phyloP scores from a whole-genome alignment of 805 yeast genomes.

The Metschnikowia rubicola region DNA sequence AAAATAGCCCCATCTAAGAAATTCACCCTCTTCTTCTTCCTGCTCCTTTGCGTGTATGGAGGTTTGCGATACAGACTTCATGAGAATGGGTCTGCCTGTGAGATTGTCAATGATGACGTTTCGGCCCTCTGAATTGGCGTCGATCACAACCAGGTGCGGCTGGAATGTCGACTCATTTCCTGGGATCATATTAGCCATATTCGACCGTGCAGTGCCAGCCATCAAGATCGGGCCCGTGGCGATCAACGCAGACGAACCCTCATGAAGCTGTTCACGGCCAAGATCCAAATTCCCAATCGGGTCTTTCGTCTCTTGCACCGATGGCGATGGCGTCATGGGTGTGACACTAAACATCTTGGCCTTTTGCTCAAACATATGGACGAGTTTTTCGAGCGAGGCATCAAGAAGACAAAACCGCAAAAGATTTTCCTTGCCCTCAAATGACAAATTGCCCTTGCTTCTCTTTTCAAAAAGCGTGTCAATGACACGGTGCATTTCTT shows the following conservation, averaged over 20 bases:
- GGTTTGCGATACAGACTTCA: conserved; percentile 62
- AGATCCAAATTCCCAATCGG: neutral
- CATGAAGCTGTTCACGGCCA: conserved; percentile 39
- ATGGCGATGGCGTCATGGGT: conserved; percentile 16
- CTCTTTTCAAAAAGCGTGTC: conserved; percentile 47
- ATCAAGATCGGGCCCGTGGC: conserved; percentile 50
- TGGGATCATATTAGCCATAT: conserved; percentile 1
- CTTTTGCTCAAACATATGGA: conserved; percentile 47
- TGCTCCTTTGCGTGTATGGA: conserved; percentile 67
- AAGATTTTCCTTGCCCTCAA: conserved; percentile 54
- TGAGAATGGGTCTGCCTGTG: conserved; percentile 70
- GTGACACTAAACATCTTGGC: conserved; percentile 20
- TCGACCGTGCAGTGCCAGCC: conserved; percentile 12
- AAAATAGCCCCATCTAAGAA: conserved; percentile 81
- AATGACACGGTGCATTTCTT: conserved; percentile 50
- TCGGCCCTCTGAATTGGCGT: conserved; percentile 51
- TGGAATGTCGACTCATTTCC: conserved; percentile 30
- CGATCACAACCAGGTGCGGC: conserved; percentile 74
- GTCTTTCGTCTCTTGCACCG: conserved; percentile 4
- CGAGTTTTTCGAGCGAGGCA: conserved; percentile 51
- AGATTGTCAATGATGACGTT: conserved; percentile 57
- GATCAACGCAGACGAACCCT: conserved; percentile 47
- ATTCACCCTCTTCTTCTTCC: conserved; percentile 90
- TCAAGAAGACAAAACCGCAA: conserved; percentile 53
- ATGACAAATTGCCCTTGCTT: conserved; percentile 43